Evolutionary conservation across 495 filamentous ascomycete genomes (phyloP), one percentile per base, ranked within the genome.

Genomic region (Glutinoglossum americanum): DNA sequence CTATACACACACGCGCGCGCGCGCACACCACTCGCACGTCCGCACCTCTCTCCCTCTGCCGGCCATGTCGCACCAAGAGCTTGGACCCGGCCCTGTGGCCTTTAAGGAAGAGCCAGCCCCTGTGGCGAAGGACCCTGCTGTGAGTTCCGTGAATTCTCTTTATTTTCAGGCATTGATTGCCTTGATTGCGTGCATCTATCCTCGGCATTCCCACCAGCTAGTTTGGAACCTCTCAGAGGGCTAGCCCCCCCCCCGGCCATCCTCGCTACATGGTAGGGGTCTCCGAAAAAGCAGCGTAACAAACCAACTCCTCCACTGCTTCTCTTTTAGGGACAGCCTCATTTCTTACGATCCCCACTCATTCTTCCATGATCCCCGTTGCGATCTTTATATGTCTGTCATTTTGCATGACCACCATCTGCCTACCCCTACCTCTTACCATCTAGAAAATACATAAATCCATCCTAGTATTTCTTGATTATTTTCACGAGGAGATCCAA

Each of bases 51-150:
- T 17, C 5, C 37, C 13, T 17, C 13, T 17, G 5, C n/a, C n/a
- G 13, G n/a, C 41, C 41, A 45, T 45, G 41, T 45, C 49, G 49
- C 49, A 53, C 19, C 49, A 3, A 30, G 49, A 53, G 23, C 49
- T 53, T 30, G 49, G 49, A 21, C 49, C 49, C 15, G 49, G 49
- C 49, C 49, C 49, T 1, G 28, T 23, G 30, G 26, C 7, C 49
- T 53, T 30, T 30, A 53, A 53, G 49, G 49, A 32, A 3, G 49
- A 53, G 49, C 28, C 49, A 32, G 49, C 49, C 49, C 49, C 49
- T 53, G 49, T 53, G 49, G 49, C 49, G 49, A 53, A 53, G 15
- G 49, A 53, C 49, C 49, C 49, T 17, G 49, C n/a, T n/a, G 49
- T 53, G n/a, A 53, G 49, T 53, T 27, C 23, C 47, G 21, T 28